Base-by-base conservation (phyloP, 2,329 filamentous ascomycete genomes). In the Aspergillus viridinutans region DNA sequence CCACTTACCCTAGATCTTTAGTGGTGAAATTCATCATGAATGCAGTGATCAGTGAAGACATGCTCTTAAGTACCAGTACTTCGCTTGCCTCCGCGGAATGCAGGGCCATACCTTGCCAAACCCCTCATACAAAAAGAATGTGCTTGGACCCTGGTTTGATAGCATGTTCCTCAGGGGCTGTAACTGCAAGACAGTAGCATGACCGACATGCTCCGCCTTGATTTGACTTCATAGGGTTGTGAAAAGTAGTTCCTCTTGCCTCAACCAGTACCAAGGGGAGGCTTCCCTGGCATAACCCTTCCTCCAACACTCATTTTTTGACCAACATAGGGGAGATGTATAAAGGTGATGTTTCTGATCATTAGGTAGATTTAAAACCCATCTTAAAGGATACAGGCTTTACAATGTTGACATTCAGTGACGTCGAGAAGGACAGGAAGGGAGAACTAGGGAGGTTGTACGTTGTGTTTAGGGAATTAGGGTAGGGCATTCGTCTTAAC, bases 71-170 rank as follows among this genome's bases (percentile, higher is more conserved):
- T 23, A 45, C 10, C 8, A 45, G 21, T 23, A 5, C n/a, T 23
- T 23, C 21, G 20, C 29, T 28, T 20, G 23, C 7, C n/a, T n/a
- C n/a, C 35, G 17, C 55, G 64, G 66, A 68, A 68, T 66, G 66
- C 21, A 56, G 38, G 53, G 28, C 42, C 64, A 65, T 68, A 62
- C 62, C 55, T 7, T 14, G 10, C 43, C n/a, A 29, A 52, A 61
- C 25, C 17, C 49, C 25, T 40, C 58, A 53, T 49, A 56, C 43
- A 10, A 23, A 12, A 50, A 28, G 52, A 26, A 55, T 53, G 53
- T 38, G 23, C 9, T 12, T 7, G 20, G 43, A 47, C 43, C 43
- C 4, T 45, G 20, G 3, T 12, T 23, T 6, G 40, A 38, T 21
- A 7, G 21, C 40, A 43, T 20, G 20, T 43, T 21, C 40, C 40